These are phyloP conservation scores for Acarospora socialis DNA, from an alignment of 2,329 filamentous ascomycete species.

Conservation along the genomic window DNA sequence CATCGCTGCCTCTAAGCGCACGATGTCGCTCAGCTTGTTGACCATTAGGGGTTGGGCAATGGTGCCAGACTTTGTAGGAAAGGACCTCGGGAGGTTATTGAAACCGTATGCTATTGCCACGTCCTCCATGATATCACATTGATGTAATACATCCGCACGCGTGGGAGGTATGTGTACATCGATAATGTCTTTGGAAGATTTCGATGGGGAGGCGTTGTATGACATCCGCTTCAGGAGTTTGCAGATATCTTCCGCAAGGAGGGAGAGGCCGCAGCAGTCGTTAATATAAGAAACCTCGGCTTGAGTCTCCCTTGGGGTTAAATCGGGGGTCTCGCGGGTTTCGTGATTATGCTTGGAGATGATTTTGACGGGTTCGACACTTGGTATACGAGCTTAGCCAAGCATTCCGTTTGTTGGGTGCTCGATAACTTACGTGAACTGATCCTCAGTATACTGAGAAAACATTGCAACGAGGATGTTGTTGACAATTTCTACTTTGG, in stretches of 20 bases:
- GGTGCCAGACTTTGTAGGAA: constrained; percentile 73
- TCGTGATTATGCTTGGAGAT: constrained; percentile 81
- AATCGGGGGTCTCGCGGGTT: constrained; percentile 65
- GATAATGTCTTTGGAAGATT: constrained; percentile 52
- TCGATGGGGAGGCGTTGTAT: constrained; percentile 61
- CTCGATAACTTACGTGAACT: constrained; percentile 49
- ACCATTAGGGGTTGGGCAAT: constrained; percentile 76
- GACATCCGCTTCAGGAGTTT: constrained; percentile 80
- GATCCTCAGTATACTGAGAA: constrained; percentile 73
- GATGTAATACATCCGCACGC: constrained; percentile 85
- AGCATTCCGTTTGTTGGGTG: constrained; percentile 2
- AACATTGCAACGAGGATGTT: constrained; percentile 98
- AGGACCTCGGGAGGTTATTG: constrained; percentile 80
- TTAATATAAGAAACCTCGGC: constrained; percentile 92
- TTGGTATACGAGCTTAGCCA: constrained; percentile 13
- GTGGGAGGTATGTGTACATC: constrained; percentile 78
- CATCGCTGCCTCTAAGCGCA: constrained; percentile 79
- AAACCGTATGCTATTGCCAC: constrained; percentile 94
- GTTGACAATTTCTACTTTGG: constrained; percentile 89
- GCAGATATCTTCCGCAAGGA: constrained; percentile 62
- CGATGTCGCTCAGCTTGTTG: constrained; percentile 90
- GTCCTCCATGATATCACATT: constrained; percentile 98
- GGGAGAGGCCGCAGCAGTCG: constrained; percentile 68
- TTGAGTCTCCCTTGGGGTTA: constrained; percentile 60
- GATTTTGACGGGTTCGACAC: constrained; percentile 81